phyloP scores from a whole-genome alignment of 148 eudicot species.

The Beta vulgaris region DNA sequence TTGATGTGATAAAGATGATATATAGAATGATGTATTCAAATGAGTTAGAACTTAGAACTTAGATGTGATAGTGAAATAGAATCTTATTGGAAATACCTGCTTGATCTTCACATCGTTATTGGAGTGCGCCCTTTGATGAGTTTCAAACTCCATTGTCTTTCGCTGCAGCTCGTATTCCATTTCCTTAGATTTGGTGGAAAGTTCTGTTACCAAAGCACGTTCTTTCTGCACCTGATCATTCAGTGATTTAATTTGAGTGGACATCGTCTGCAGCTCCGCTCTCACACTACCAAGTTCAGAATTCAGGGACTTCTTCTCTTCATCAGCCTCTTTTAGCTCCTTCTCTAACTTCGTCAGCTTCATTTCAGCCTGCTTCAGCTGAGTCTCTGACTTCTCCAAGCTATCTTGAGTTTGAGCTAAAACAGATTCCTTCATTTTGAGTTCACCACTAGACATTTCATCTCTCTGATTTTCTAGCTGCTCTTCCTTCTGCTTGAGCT shows the following conservation, averaged over 20 bases:
- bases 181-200: constrained; percentile 32
- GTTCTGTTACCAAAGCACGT: constrained; percentile 33
- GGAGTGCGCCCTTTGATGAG: constrained; percentile 29
- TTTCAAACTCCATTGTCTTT: constrained; percentile 35
- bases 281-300: constrained; percentile 19
- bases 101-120: constrained; percentile 41
- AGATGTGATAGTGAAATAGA: not conserved
- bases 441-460: constrained; percentile 30
- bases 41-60: not conserved
- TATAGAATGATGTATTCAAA: not conserved
- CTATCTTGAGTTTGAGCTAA: constrained; percentile 28
- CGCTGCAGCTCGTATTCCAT: constrained; percentile 36
- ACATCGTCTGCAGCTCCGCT: constrained; percentile 29
- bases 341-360: constrained; percentile 33
- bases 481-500: constrained; percentile 38
- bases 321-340: constrained; percentile 20
- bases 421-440: constrained; percentile 30
- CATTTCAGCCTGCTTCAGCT: constrained; percentile 27
- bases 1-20: not conserved
- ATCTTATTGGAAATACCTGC: constrained; percentile 40
- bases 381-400: constrained; percentile 25
- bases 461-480: constrained; percentile 43
- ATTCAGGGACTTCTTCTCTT: constrained; percentile 32
- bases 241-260: constrained; percentile 29
- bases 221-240: constrained; percentile 42